Evolutionary conservation across 192 early-diverging fungal species (phyloP), one percentile per base, ranked within the genome.

Genomic region (Coemansia sp.): DNA sequence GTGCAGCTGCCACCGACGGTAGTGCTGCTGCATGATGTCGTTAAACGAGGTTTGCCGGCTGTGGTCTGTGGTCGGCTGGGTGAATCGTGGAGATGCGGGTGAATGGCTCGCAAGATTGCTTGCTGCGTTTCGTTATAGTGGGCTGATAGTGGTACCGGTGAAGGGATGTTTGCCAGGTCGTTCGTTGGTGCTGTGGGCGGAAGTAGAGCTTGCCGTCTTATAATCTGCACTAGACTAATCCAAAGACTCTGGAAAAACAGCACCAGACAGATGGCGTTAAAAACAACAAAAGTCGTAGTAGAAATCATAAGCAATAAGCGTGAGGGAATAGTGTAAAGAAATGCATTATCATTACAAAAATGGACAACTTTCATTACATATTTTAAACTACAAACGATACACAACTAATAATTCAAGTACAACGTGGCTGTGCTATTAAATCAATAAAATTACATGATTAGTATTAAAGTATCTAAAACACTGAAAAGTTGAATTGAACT

Each of bases 231-330:
- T 9, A 53, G 10, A 17, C 34, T 37, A 39, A 53, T 18, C 53
- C 53, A 41, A 19, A 41, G 34, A 41, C 37, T 54, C 23, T 54
- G 53, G 38, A 0, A 9, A 54, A 54, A 54, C 19, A 54, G 53
- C 5, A 54, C 15, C 38, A 54, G 34, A 10, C 37, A 39, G 39
- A 42, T 19, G 17, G 53, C 9, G 38, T 54, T 42, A 23, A 39
- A 39, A 22, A 54, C 17, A 22, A 54, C 21, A 11, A 21, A 21
- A 3, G n/a, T 23, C 21, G 21, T 10, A 22, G 10, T 21, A 9
- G 46, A n/a, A 22, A 5, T 47, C 46, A 47, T 47, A 21, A 47
- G 27, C 27, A 30, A 30, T 30, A 30, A n/a, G n/a, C n/a, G n/a
- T n/a, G n/a, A n/a, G n/a, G n/a, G n/a, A n/a, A n/a, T n/a, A n/a